Base-by-base conservation (phyloP, 2,329 filamentous ascomycete genomes). In the Fusarium goolgardi region DNA sequence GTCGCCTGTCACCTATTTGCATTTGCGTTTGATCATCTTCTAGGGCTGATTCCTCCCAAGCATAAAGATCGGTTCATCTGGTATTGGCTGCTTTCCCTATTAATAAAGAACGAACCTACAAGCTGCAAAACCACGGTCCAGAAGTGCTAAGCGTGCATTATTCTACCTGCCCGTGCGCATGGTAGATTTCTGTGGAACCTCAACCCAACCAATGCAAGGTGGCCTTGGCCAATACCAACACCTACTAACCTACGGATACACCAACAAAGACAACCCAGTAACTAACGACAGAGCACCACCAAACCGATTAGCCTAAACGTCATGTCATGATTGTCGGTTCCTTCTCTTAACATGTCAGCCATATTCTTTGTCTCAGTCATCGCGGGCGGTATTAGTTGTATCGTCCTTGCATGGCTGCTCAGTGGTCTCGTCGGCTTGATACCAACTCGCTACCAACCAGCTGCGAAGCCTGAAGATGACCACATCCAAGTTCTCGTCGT, bases 401-500 rank as follows among this genome's bases (percentile, higher is more conserved):
- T 79, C 50, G 61, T 69, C 43, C 67, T 80, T 15, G 52, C 59
- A 51, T 76, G 73, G 71, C 47, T 75, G 12, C 63, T 65, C 37
- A 64, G 60, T 23, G 54, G 63, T 29, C 54, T 78, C n/a, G 58
- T 63, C 31, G 47, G 69, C 40, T 47, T 71, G 18, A 68, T 78
- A 23, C 81, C 81, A 10, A 77, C 73, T 20, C 75, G 78, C 16
- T 79, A 82, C 60, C 65, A 53, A 13, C 78, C 79, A 6, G 72
- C 79, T 3, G 70, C 71, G 60, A 74, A 74, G 15, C 76, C 76
- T 37, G 71, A 78, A 23, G 77, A 82, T 68, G 79, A 82, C 41
- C 81, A 81, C 63, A 76, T 95, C 43, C 93, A 97, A 78, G 88
- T 99, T 53, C 85, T 99, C 18, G 96, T 99, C 20, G 86, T 99